Evolutionary conservation across 1,284 basidiomycete species (phyloP), one percentile per base, ranked within the genome.

Genomic region (Apiotrichum sp.): DNA sequence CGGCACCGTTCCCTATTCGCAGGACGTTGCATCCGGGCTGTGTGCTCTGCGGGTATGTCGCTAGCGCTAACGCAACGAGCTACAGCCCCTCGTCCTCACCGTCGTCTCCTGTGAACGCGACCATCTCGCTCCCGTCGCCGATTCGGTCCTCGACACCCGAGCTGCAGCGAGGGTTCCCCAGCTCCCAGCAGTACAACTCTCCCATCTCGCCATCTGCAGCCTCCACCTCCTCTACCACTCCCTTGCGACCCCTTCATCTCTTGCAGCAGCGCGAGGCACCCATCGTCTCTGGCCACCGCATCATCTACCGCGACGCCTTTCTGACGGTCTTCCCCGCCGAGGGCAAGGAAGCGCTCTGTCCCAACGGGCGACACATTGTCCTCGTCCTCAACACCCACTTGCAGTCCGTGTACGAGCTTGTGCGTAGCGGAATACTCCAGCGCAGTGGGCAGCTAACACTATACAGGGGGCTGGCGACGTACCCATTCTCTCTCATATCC

Each of bases 381-480:
- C 53, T 74, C 9, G 68, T 72, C 3, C 41, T 74, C 47, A 75
- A 75, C 52, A 49, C 55, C 31, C 75, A 77, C 54, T 33, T 72
- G 10, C 66, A 72, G 45, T 69, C 57, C 45, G 70, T 77, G 3
- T 74, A 77, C 50, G 65, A 71, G 3, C 60, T 77, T 32, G 75
- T 75, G 50, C 62, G 74, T 67, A 36, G 6, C n/a, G 11, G 35
- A 36, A 36, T 36, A 11, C 35, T 11, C 11, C n/a, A n/a, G n/a
- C n/a, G n/a, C n/a, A n/a, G n/a, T n/a, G 35, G 35, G 7, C 35
- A 36, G 35, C 35, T 36, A 36, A 36, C 32, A 10, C 48, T 13
- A 34, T 10, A n/a, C 50, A 74, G 72, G 68, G 72, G n/a, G 65
- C 73, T 2, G 47, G 62, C 1, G 73, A 76, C 50, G 61, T 76